Evolutionary conservation across 2,329 filamentous ascomycete species (phyloP), one percentile per base, ranked within the genome.

Genomic region (Colletotrichum acutatum): DNA sequence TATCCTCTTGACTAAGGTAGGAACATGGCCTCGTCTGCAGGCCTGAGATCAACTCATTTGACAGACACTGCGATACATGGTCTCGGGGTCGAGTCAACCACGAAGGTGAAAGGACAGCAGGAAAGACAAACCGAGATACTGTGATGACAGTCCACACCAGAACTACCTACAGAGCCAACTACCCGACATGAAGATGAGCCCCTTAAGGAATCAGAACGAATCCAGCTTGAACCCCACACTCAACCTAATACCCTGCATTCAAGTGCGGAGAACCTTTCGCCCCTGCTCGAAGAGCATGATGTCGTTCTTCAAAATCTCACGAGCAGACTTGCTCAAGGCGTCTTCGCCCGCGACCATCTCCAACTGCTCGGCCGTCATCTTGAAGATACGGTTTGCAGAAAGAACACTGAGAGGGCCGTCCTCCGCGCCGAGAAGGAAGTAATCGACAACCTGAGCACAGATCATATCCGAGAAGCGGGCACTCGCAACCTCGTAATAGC

Each of bases 391-490:
- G 0, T 83, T 78, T 0, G 89, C 83, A 0, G 84, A 87, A 42
- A 93, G 86, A 0, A 90, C 80, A 6, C 79, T 83, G 1, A 92
- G 80, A 0, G 90, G 90, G 6, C 87, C 88, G 0, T 83, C 74
- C 0, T 84, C 76, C 0, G 87, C 86, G 1, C 79, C 80, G 0
- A 93, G 79, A 0, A 94, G 83, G 72, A 84, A 84, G 76, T 90
- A 80, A 54, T 88, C 86, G 2, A 89, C 82, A 0, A 86, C 89
- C 74, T 93, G 91, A 72, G 87, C 86, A 76, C 85, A 90, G 1
- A 94, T 79, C 4, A 84, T 87, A 75, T 94, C 92, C 1, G 92
- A 85, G 71, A 94, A 92, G 0, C 90, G 86, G 75, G 89, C 88
- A 16, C 83, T 84, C 0, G 90, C 85, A 1, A 92, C 87, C 28